Evolutionary conservation across 2,329 filamentous ascomycete species (phyloP), one percentile per base, ranked within the genome.

Genomic region (Canariomyces notabilis): DNA sequence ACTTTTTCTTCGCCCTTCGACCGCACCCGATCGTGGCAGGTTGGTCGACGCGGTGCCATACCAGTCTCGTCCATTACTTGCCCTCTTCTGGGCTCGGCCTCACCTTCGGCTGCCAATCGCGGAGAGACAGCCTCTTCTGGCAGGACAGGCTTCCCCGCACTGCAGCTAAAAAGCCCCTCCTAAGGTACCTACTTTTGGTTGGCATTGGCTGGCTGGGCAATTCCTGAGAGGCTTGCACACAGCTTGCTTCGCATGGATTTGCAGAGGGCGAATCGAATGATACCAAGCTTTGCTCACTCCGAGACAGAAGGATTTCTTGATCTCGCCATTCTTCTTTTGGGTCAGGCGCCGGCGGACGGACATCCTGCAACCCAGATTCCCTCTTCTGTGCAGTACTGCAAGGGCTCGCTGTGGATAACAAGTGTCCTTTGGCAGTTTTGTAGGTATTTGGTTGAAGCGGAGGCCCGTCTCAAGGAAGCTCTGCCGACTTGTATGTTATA

Each of bases 81-180:
- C 38, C 36, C 37, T 36, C 42, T 21, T 21, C 42, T 31, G 49
- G 34, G 33, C 34, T 31, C 35, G 19, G 44, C 42, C 38, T 50
- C 42, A 50, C 50, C 44, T 51, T 35, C 34, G 29, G 44, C 11
- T 41, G 37, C 43, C 35, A 46, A 34, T 45, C 40, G 37, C 42
- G 45, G 15, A 29, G 38, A 46, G 38, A 41, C 31, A 19, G 21
- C 31, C 18, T 19, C 32, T 19, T 42, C 26, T 6, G 11, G 34
- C 14, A 9, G 42, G 36, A 29, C 14, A 9, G 42, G 36, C 33
- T 52, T 50, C 52, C 52, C 52, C 52, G 52, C 52, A 54, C 31
- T 37, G 34, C 37, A 36, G 31, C 43, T 32, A n/a, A n/a, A n/a
- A n/a, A n/a, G n/a, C n/a, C n/a, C n/a, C n/a, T n/a, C n/a, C n/a